These are phyloP conservation scores for Aspergillus sp. DNA, from an alignment of 2,329 filamentous ascomycete species.

Conservation along the genomic window DNA sequence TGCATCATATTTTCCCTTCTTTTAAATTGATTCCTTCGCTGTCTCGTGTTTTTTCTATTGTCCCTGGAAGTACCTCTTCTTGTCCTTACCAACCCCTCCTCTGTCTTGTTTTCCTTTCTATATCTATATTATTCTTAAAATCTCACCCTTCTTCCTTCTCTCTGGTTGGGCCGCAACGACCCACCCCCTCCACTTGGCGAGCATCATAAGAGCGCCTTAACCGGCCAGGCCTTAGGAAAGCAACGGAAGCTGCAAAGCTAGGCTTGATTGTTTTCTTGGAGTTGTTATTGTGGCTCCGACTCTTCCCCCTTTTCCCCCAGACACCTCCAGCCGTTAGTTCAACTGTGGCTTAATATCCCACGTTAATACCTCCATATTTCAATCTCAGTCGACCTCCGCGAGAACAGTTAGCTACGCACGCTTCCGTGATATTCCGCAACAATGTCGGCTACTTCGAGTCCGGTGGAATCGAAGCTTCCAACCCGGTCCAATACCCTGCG, in stretches of 20 bases:
- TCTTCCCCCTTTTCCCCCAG: neutral
- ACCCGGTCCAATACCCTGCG: slow-evolving; percentile 34
- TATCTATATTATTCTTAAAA: neutral
- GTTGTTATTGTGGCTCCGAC: neutral
- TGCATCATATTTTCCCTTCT: neutral
- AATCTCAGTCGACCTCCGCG: neutral
- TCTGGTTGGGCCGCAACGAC: neutral
- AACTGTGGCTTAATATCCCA: neutral
- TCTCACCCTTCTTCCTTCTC: neutral
- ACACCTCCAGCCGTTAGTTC: neutral
- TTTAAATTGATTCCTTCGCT: neutral
- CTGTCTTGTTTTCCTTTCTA: neutral
- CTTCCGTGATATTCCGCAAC: neutral
- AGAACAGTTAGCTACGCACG: neutral
- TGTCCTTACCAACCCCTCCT: no score
- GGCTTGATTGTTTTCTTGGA: neutral
- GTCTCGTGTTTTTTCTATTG: neutral
- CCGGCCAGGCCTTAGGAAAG: neutral
- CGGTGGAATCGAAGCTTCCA: slow-evolving; percentile 32
- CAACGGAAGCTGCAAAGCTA: neutral
- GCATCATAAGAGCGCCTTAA: neutral
- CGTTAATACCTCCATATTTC: neutral
- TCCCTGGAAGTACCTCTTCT: neutral
- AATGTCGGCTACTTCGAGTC: slow-evolving; percentile 32
- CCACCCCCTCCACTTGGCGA: slow-evolving; percentile 8